These are phyloP conservation scores for Blepharisma undulans DNA, from an alignment of 169 alveolate species.

Conservation along the genomic window DNA sequence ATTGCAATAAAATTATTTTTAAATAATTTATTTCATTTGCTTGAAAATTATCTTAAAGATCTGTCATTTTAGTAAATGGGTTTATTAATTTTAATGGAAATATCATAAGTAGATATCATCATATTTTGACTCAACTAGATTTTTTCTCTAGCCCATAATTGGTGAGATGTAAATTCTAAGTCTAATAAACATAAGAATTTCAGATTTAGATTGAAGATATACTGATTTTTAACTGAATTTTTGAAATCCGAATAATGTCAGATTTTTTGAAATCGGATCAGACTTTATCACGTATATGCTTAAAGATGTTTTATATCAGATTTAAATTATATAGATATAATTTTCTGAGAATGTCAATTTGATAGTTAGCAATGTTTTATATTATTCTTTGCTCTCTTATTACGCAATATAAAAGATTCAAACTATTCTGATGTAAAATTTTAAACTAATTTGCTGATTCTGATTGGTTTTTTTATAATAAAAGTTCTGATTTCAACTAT, in stretches of 20 bases:
- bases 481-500: not conserved
- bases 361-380: no score
- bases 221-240: not conserved
- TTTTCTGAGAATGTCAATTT: no score
- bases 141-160: no score
- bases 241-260: not conserved
- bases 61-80: not conserved
- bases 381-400: no score
- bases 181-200: not conserved
- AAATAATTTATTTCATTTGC: not conserved
- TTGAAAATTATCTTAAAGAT: not conserved
- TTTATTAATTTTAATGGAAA: no score
- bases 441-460: not conserved
- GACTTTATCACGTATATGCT: no score
- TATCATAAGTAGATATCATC: not conserved
- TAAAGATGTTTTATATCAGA: no score
- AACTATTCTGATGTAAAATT: no score
- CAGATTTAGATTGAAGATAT: not conserved
- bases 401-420: no score
- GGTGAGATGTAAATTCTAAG: no score
- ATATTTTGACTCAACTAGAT: not conserved
- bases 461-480: not conserved
- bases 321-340: no score
- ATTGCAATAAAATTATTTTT: not conserved
- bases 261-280: no score